These are phyloP conservation scores for Xylaria sp. DNA, from an alignment of 2,329 filamentous ascomycete species.

Conservation along the genomic window DNA sequence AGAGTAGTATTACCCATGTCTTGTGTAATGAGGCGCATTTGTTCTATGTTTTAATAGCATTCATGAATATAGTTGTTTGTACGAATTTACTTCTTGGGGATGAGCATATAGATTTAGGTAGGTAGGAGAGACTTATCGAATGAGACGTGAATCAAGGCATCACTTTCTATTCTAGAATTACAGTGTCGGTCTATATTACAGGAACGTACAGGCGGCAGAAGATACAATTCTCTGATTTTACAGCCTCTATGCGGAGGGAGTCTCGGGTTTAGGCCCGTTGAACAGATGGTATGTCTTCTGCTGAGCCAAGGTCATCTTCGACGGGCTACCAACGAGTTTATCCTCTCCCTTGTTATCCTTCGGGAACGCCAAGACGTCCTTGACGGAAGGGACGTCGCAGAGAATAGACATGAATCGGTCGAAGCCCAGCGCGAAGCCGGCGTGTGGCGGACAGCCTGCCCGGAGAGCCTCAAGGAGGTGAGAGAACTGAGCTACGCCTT, in stretches of 20 bases:
- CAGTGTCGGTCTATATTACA: no score
- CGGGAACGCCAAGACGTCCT: slow-evolving; percentile 95
- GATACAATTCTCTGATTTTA: no score
- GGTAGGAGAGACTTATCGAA: no score
- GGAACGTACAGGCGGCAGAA: no score
- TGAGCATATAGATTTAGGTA: no score
- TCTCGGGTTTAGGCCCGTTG: not conserved
- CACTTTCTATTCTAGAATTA: no score
- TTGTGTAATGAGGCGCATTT: no score
- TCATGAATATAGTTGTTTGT: no score
- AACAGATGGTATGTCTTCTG: slow-evolving; percentile 25
- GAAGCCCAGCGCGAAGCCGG: slow-evolving; percentile 88
- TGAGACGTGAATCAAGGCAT: no score
- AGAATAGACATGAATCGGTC: slow-evolving; percentile 80
- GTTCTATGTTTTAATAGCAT: no score
- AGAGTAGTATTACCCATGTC: no score
- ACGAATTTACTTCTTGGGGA: no score
- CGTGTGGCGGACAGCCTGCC: slow-evolving; percentile 88
- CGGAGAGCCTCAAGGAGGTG: slow-evolving; percentile 79
- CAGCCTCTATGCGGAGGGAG: not conserved
- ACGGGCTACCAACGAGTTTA: slow-evolving; percentile 70
- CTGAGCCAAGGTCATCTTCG: slow-evolving; percentile 23
- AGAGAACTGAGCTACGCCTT: slow-evolving; percentile 71
- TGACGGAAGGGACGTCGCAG: slow-evolving; percentile 68
- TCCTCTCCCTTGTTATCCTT: slow-evolving; percentile 91